phyloP scores from a whole-genome alignment of 2,329 filamentous ascomycete genomes.

The Exophiala viscosa region DNA sequence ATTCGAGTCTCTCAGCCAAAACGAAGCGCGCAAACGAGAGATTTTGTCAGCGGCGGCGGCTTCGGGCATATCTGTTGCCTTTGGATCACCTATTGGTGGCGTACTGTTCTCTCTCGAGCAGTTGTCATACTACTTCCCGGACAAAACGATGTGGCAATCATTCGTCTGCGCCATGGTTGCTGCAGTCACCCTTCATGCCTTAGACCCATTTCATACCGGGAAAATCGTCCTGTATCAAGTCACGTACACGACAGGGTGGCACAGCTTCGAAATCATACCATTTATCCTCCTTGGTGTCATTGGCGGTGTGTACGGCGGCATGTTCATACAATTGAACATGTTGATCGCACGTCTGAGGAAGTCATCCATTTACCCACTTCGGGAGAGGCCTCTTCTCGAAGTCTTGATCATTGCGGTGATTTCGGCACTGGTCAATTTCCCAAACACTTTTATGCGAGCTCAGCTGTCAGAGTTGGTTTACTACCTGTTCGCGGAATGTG shows the following conservation, averaged over 20 bases:
- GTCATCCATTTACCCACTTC: conserved; percentile 36
- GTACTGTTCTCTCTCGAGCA: conserved; percentile 97
- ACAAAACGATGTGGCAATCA: conserved; percentile 99
- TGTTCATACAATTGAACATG: conserved; percentile 96
- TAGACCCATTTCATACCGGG: conserved; percentile 91
- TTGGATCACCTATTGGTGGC: conserved; percentile 88
- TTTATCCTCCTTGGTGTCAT: conserved; percentile 82
- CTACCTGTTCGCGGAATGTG: conserved; percentile 87
- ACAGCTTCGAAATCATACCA: conserved; percentile 87
- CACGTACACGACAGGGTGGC: conserved; percentile 86
- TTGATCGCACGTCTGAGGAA: conserved; percentile 76
- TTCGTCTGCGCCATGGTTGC: conserved; percentile 99
- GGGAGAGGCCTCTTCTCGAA: conserved; percentile 70
- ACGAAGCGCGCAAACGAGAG: conserved; percentile 92
- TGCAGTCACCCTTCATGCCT: conserved; percentile 83
- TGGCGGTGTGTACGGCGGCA: conserved; percentile 87
- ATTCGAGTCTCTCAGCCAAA: conserved; percentile 73
- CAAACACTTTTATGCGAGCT: conserved; percentile 92
- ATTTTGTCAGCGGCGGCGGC: conserved; percentile 88
- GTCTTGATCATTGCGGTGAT: conserved; percentile 74
- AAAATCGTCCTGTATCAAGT: conserved; percentile 96
- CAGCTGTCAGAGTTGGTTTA: conserved; percentile 90
- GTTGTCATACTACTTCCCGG: conserved; percentile 94
- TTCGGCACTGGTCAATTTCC: conserved; percentile 88
- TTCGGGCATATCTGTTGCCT: conserved; percentile 88